Evolutionary conservation across 1,284 basidiomycete genomes (phyloP).

Genomic region (Polyporus tsugae): DNA sequence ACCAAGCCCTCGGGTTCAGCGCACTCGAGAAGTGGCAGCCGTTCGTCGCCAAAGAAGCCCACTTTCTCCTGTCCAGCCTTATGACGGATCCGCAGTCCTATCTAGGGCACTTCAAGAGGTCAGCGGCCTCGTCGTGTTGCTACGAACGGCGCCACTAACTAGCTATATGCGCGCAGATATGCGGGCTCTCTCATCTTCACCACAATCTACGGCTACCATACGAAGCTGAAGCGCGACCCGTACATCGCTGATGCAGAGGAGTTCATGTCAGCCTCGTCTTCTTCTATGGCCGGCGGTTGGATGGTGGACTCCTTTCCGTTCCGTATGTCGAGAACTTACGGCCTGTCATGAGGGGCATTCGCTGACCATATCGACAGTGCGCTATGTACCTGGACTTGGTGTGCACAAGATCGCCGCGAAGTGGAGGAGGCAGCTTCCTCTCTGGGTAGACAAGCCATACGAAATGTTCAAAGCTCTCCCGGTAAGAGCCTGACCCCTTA

Average conservation of each 20-base stretch:
- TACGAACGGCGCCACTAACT: background rate
- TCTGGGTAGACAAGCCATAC: conserved; percentile 20
- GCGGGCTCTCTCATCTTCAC: conserved; percentile 23
- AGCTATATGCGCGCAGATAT: conserved; percentile 1
- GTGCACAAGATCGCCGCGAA: conserved; percentile 10
- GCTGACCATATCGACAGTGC: background rate
- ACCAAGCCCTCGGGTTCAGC: conserved; percentile 19
- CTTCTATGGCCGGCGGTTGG: conserved; percentile 18
- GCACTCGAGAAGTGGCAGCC: conserved; percentile 22
- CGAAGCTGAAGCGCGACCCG: conserved; percentile 17
- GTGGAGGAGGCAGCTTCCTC: conserved; percentile 6
- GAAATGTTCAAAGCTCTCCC: conserved; percentile 25
- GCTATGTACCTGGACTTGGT: background rate
- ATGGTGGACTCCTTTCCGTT: conserved; percentile 25
- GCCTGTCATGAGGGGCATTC: background rate
- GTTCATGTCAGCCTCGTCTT: conserved; percentile 16
- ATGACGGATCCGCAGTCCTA: background rate
- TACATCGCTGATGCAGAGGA: conserved; percentile 22
- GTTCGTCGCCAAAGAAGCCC: conserved; percentile 5
- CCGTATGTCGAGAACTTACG: conserved; percentile 8
- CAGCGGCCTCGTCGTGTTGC: background rate
- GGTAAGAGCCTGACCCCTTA: conserved; percentile 6
- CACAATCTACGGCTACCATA: conserved; percentile 22
- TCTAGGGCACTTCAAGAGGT: conserved; percentile 10
- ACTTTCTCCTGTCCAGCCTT: conserved; percentile 13